Evolutionary conservation across 441 rosid genomes (phyloP), one percentile per base, ranked within the genome.

Genomic region (Corymbia citriodora): DNA sequence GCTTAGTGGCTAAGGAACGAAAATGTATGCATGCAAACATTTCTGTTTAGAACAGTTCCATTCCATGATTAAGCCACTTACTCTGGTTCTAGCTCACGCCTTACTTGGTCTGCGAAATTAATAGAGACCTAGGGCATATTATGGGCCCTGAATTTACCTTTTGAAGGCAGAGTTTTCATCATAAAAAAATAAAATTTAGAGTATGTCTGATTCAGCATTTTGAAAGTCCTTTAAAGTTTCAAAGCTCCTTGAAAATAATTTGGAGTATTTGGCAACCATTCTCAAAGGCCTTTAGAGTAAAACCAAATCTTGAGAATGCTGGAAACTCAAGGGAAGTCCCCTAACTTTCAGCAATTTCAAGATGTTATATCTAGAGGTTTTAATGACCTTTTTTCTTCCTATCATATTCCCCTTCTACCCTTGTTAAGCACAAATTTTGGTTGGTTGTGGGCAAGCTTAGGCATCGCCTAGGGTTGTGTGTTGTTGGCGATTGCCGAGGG

Each of bases 391-490:
- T 55, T 59, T 55, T 59, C 63, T 59, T 23, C 3, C 63, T 13
- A 59, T 25, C 14, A 29, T 1, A 23, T 59, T 59, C n/a, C 63
- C 14, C n/a, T 6, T 59, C 23, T 59, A 23, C n/a, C 63, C n/a
- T 23, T 6, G 0, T 59, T 59, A 25, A 59, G n/a, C 29, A 59
- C 63, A 25, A 8, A 1, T 59, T 25, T 13, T 4, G 63, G 63
- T 59, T 59, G 63, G 63, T 59, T 7, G 14, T 3, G 0, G 0
- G 7, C 63, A 59, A 23, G n/a, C 63, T 6, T 29, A n/a, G 15
- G 5, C 0, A 1, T 2, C 6, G 2, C 19, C 4, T 65, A 3
- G 63, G 63, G n/a, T 12, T 13, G 0, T 13, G 0, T 2, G 1
- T 29, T 13, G 25, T 25, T 3, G 1, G 3, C 14, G 1, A 25